Percentiles rank a stretch among this genome's conserved stretches.
phyloP scores from a whole-genome alignment of 1,284 basidiomycete genomes.

The Malassezia slooffiae region DNA sequence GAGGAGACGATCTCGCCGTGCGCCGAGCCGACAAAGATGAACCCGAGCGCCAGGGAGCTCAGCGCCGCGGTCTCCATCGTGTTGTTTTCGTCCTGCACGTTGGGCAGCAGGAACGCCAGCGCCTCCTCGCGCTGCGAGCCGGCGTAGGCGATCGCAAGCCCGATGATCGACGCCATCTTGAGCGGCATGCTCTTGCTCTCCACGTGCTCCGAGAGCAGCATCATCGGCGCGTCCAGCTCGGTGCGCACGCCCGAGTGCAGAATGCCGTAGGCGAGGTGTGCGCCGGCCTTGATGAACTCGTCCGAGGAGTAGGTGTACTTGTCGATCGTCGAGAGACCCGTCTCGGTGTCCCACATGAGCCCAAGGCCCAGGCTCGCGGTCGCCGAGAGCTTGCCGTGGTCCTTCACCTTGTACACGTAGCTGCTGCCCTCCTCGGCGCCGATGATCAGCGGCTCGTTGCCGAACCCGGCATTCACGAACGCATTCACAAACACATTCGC shows the following conservation, averaged over 20 bases:
- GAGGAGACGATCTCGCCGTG: conserved; percentile 84
- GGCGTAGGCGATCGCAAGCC: conserved; percentile 73
- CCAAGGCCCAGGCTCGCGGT: conserved; percentile 85
- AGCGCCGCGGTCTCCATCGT: conserved; percentile 84
- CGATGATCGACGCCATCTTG: conserved; percentile 70
- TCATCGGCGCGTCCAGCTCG: conserved; percentile 85
- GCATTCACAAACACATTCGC: conserved; percentile 97
- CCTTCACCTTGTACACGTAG: conserved; percentile 99
- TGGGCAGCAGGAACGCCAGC: conserved; percentile 34
- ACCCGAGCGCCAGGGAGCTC: conserved; percentile 77
- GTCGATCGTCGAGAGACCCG: conserved; percentile 86
- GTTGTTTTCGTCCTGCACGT: conserved; percentile 40
- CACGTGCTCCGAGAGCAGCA: conserved; percentile 80
- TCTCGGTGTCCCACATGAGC: conserved; percentile 91
- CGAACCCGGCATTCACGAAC: conserved; percentile 96
- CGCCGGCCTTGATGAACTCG: conserved; percentile 94
- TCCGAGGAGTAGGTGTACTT: conserved; percentile 95
- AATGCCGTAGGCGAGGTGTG: conserved; percentile 86
- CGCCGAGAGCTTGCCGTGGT: conserved; percentile 96
- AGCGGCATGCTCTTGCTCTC: conserved; percentile 75
- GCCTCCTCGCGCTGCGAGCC: conserved; percentile 85
- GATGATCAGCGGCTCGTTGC: conserved; percentile 97
- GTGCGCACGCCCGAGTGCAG: conserved; percentile 80
- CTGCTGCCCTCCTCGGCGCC: conserved; percentile 88
- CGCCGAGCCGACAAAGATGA: conserved; percentile 88